A percentile compares a stretch with the other conserved stretches of the same genome.
Conservation (phyloP, 2,329 filamentous ascomycete species). For the Sporothrix curviconia region DNA sequence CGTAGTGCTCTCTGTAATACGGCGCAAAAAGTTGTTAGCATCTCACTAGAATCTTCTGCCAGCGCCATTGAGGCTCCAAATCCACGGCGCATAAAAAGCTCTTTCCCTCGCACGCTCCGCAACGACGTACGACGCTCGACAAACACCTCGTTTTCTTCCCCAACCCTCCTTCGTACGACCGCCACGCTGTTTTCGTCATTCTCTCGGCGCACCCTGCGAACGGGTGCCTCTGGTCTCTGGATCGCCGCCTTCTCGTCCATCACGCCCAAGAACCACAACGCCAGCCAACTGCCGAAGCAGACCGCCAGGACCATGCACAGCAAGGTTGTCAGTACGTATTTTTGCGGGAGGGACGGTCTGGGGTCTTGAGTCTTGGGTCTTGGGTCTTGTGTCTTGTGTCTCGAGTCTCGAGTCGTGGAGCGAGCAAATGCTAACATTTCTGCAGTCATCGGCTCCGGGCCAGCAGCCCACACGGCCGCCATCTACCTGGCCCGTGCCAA, state of each 20-base stretch:
- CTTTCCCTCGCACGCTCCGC: background rate
- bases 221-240: slow-evolving; percentile 65
- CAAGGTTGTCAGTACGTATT: slow-evolving; percentile 72
- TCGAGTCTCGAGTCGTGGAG: slow-evolving; percentile 14
- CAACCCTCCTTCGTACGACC: no score
- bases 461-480: slow-evolving; percentile 93
- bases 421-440: slow-evolving; percentile 14
- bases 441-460: slow-evolving; percentile 81
- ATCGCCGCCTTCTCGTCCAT: slow-evolving; percentile 62
- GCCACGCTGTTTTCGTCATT: slow-evolving; percentile 90
- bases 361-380: no score
- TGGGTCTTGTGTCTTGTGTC: no score
- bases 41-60: slow-evolving; percentile 6
- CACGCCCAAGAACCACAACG: slow-evolving; percentile 48
- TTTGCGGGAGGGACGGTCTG: no score
- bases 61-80: background rate
- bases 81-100: no score
- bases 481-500: slow-evolving; percentile 94
- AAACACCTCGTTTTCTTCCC: no score
- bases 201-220: slow-evolving; percentile 69
- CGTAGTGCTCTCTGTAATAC: no score
- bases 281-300: slow-evolving; percentile 32
- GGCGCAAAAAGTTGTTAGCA: background rate
- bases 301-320: slow-evolving; percentile 68
- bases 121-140: no score